These are phyloP conservation scores for Trametes hirsuta DNA, from an alignment of 1,284 basidiomycete genomes.

Conservation along the genomic window DNA sequence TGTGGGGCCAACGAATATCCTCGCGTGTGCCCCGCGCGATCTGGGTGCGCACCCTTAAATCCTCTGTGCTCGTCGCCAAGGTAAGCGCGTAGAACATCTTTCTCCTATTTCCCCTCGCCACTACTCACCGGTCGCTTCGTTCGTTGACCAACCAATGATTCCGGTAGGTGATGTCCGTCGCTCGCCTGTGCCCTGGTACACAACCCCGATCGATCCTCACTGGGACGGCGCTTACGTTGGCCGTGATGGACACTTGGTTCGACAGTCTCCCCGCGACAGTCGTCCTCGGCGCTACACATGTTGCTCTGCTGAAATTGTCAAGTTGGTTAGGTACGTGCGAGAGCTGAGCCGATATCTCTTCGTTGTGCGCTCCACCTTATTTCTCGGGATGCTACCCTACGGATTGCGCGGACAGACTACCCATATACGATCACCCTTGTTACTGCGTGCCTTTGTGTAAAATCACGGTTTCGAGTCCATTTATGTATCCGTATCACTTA, in stretches of 20 bases:
- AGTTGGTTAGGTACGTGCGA: conserved; percentile 16
- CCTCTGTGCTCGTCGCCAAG: conserved; percentile 44
- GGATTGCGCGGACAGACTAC: too few relatives aligned
- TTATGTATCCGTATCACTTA: too few relatives aligned
- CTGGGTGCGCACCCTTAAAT: conserved; percentile 34
- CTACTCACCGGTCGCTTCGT: not conserved
- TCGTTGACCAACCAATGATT: not conserved
- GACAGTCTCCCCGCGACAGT: conserved; percentile 43
- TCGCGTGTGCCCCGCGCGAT: conserved; percentile 20
- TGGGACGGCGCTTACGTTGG: conserved; percentile 39
- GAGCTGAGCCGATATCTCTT: not conserved
- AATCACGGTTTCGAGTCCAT: too few relatives aligned
- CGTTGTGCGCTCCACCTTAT: too few relatives aligned
- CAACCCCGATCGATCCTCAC: conserved; percentile 22
- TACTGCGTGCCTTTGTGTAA: too few relatives aligned
- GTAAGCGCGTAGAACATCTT: conserved; percentile 34
- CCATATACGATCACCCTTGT: too few relatives aligned
- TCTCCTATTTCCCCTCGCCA: not conserved
- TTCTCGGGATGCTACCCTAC: too few relatives aligned
- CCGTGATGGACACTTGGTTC: conserved; percentile 50
- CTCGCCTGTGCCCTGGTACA: conserved; percentile 37
- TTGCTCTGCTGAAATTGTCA: conserved; percentile 32
- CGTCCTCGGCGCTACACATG: conserved; percentile 43
- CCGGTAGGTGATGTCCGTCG: conserved; percentile 37
- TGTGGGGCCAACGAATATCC: conserved; percentile 17